Percentiles rank a stretch among this genome's conserved stretches.
phyloP scores from a whole-genome alignment of 2,329 filamentous ascomycete genomes.

The Clonostachys solani region DNA sequence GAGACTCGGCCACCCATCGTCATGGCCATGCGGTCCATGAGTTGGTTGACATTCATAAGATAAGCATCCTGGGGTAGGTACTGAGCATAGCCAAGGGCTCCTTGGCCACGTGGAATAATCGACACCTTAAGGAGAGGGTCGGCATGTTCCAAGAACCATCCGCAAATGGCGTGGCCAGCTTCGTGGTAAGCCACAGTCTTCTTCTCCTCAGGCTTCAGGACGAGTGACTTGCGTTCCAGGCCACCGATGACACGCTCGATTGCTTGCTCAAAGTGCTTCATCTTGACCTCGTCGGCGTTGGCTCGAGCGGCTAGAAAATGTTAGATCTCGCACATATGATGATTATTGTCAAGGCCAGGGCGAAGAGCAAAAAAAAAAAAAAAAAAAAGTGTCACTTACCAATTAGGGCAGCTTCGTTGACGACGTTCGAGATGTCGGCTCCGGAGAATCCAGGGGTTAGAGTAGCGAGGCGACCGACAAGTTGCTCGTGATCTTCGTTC shows the following conservation, averaged over 20 bases:
- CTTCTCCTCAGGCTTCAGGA: conserved; percentile 92
- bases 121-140: conserved; percentile 97
- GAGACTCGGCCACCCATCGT: conserved; percentile 92
- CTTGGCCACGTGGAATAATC: conserved; percentile 94
- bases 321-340: conserved; percentile 7
- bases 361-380: conserved; percentile 16
- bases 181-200: conserved; percentile 96
- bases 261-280: conserved; percentile 93
- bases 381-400: conserved; percentile 51
- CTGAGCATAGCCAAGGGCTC: conserved; percentile 91
- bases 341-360: neutral
- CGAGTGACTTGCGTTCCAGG: conserved; percentile 94
- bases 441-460: conserved; percentile 95
- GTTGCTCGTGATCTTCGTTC: conserved; percentile 79
- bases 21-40: conserved; percentile 99
- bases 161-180: conserved; percentile 95
- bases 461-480: conserved; percentile 84
- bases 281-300: conserved; percentile 74
- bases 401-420: conserved; percentile 95
- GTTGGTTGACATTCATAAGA: conserved; percentile 89
- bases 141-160: conserved; percentile 96
- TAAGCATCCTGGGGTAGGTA: conserved; percentile 95
- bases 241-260: conserved; percentile 97
- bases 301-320: conserved; percentile 66
- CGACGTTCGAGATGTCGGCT: conserved; percentile 96